A percentile compares a stretch with the other conserved stretches of the same genome.
Conservation (phyloP, 345 rosid species). For the Hibiscus tridactylites region DNA sequence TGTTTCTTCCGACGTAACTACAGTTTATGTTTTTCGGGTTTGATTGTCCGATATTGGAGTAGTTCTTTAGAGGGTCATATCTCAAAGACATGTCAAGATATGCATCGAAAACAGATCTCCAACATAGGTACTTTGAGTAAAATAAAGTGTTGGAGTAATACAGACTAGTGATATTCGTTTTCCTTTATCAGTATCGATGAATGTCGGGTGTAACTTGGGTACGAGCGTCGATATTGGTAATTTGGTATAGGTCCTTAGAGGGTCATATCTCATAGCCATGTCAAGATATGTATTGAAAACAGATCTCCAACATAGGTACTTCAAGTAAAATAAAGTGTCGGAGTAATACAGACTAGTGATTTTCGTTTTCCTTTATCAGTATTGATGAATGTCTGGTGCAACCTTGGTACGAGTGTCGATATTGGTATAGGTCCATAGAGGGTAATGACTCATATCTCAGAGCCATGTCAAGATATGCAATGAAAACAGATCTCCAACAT, state of each 20-base stretch:
- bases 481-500: too few relatives aligned
- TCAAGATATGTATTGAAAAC: background rate
- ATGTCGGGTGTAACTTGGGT: background rate
- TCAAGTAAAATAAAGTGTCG: too few relatives aligned
- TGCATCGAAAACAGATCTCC: too few relatives aligned
- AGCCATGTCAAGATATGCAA: background rate
- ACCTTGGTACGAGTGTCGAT: background rate
- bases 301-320: too few relatives aligned
- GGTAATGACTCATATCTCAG: background rate
- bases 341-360: too few relatives aligned
- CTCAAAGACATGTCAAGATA: background rate
- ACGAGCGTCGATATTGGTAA: background rate
- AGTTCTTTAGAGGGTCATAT: background rate
- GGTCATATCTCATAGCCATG: background rate
- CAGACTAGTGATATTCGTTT: too few relatives aligned
- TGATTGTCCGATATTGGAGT: background rate
- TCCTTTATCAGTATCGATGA: too few relatives aligned
- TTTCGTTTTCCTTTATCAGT: too few relatives aligned
- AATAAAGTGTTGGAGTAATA: too few relatives aligned
- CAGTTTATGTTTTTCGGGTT: background rate
- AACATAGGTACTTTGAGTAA: too few relatives aligned
- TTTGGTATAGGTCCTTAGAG: background rate
- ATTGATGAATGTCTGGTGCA: too few relatives aligned
- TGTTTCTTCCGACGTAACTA: too few relatives aligned
- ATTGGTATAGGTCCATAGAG: background rate